phyloP scores from a whole-genome alignment of 2,329 filamentous ascomycete species.

The Coniochaeta ligniaria region DNA sequence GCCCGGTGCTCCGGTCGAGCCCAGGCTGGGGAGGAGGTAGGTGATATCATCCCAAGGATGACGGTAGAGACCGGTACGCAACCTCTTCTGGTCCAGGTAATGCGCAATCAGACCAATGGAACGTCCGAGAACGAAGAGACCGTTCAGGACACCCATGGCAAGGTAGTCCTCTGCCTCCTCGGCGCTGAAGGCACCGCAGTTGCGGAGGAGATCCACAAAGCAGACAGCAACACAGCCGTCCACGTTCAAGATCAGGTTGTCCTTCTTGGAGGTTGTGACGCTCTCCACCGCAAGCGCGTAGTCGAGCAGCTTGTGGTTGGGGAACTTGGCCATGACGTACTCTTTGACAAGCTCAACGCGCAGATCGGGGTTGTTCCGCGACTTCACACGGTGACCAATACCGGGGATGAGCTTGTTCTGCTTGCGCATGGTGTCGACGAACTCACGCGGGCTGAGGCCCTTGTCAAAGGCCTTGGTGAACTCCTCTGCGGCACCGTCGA shows the following conservation, averaged over 20 bases:
- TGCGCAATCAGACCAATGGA: slow-evolving; percentile 99
- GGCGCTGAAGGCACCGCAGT: slow-evolving; percentile 91
- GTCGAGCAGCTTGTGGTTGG: slow-evolving; percentile 95
- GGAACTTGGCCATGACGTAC: slow-evolving; percentile 96
- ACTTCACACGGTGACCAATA: slow-evolving; percentile 99
- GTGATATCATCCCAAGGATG: slow-evolving; percentile 99
- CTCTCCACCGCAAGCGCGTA: slow-evolving; percentile 97
- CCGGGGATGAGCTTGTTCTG: slow-evolving; percentile 99
- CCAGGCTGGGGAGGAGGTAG: slow-evolving; percentile 79
- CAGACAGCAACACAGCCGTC: slow-evolving; percentile 97
- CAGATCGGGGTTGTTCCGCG: slow-evolving; percentile 98
- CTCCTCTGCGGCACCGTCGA: slow-evolving; percentile 96
- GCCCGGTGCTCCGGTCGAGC: slow-evolving; percentile 62
- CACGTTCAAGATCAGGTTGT: slow-evolving; percentile 99
- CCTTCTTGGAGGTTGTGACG: slow-evolving; percentile 99
- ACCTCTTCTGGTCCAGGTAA: slow-evolving; percentile 98
- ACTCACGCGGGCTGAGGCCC: slow-evolving; percentile 95
- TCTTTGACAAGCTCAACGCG: slow-evolving; percentile 99
- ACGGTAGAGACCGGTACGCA: slow-evolving; percentile 96
- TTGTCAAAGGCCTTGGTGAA: slow-evolving; percentile 98
- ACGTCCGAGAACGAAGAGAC: slow-evolving; percentile 95
- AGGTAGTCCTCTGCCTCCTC: slow-evolving; percentile 99
- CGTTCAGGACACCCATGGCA: slow-evolving; percentile 98
- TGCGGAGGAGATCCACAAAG: slow-evolving; percentile 96
- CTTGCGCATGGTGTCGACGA: slow-evolving; percentile 98